A percentile compares a stretch with the other conserved stretches of the same genome.
phyloP scores from a whole-genome alignment of 495 filamentous ascomycete genomes.

The Xylaria intraflava region DNA sequence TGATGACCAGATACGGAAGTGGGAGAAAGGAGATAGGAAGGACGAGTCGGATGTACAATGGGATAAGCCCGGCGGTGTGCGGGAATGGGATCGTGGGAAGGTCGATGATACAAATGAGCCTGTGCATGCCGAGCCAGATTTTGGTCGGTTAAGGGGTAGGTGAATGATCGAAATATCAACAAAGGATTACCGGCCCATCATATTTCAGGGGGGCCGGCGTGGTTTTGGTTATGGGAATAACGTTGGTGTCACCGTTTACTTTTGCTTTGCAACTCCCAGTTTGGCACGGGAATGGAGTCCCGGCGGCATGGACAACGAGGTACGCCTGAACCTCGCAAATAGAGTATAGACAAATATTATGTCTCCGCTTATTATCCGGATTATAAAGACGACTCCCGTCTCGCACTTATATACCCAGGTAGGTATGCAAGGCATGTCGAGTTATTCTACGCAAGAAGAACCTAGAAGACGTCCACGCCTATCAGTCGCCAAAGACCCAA shows the following conservation, averaged over 20 bases:
- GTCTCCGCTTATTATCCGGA: background rate
- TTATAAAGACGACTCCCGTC: background rate
- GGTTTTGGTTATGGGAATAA: background rate
- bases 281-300: background rate
- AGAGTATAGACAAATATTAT: background rate
- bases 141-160: conserved; percentile 29
- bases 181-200: background rate
- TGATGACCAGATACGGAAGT: conserved; percentile 67
- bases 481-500: conserved; percentile 7
- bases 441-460: background rate
- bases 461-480: background rate
- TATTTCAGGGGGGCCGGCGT: background rate
- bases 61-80: conserved; percentile 68
- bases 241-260: background rate
- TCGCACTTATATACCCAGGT: conserved; percentile 1
- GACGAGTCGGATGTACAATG: conserved; percentile 70
- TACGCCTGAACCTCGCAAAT: background rate
- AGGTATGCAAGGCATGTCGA: background rate
- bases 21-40: conserved; percentile 62
- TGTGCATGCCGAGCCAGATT: conserved; percentile 13
- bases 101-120: conserved; percentile 44
- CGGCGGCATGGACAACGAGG: background rate
- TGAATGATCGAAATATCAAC: background rate
- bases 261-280: background rate
- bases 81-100: conserved; percentile 90